phyloP scores from a whole-genome alignment of 139 green algal genomes.

The Marvania coccoides region DNA sequence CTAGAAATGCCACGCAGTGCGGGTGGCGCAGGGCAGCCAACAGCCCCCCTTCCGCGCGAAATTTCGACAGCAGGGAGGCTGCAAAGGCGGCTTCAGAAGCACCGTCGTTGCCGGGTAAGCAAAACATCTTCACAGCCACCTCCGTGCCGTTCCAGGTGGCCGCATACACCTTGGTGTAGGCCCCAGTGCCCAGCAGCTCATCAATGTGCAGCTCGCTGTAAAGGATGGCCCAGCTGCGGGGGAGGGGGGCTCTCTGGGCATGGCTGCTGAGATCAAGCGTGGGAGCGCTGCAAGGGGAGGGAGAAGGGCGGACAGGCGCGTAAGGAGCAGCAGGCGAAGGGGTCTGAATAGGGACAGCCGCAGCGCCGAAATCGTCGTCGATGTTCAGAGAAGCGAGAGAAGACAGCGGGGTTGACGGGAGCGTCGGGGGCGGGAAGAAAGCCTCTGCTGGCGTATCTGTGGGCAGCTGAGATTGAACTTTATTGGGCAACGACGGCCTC shows the following conservation, averaged over 20 bases:
- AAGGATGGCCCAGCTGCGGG: not conserved
- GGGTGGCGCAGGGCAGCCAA: not conserved
- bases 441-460: no score
- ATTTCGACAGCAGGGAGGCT: not conserved
- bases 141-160: not conserved
- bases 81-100: not conserved
- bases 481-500: no score
- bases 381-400: no score
- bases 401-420: no score
- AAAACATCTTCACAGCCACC: not conserved
- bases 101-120: not conserved
- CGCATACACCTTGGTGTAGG: not conserved
- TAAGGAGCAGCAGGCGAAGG: not conserved
- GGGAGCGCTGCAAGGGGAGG: not conserved
- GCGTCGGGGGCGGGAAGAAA: no score
- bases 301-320: not conserved
- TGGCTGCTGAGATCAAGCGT: not conserved
- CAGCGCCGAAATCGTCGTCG: not conserved
- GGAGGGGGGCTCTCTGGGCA: not conserved
- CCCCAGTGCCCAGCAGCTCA: not conserved
- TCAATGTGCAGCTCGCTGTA: not conserved
- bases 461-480: no score
- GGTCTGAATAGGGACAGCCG: not conserved
- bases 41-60: not conserved
- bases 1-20: constrained; percentile 23